Percentiles rank a stretch among this genome's conserved stretches.
These are phyloP conservation scores for Saccharomycopsis phalli DNA, from an alignment of 1,139 yeast species.

Conservation along the genomic window DNA sequence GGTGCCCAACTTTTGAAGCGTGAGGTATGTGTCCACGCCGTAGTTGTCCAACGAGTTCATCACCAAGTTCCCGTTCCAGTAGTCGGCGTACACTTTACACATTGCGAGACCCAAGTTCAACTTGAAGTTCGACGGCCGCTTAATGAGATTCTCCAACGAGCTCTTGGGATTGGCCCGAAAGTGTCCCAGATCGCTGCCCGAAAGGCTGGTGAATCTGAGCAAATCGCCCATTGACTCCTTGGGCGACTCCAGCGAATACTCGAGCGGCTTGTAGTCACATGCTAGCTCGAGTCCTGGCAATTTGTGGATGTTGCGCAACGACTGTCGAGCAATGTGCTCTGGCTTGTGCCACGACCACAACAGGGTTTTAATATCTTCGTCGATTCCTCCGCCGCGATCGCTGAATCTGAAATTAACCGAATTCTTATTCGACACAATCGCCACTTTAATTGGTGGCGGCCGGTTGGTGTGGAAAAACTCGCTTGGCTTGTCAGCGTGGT, in stretches of 20 bases:
- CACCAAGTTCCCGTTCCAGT: slow-evolving; percentile 87
- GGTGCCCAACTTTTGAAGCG: slow-evolving; percentile 51
- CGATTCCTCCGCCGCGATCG: slow-evolving; percentile 85
- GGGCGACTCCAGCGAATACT: slow-evolving; percentile 10
- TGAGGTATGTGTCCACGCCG: slow-evolving; percentile 81
- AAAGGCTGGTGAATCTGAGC: slow-evolving; percentile 20
- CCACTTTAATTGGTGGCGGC: slow-evolving; percentile 64
- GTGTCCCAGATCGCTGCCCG: slow-evolving; percentile 22
- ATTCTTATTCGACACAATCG: slow-evolving; percentile 57
- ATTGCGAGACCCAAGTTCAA: slow-evolving; percentile 86
- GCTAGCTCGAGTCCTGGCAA: slow-evolving; percentile 46
- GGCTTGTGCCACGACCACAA: slow-evolving; percentile 82
- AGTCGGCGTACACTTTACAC: slow-evolving; percentile 87
- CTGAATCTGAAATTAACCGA: slow-evolving; percentile 63
- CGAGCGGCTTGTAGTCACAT: slow-evolving; percentile 24
- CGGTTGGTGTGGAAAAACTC: slow-evolving; percentile 26
- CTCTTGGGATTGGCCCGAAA: slow-evolving; percentile 21
- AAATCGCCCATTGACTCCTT: slow-evolving; percentile 11
- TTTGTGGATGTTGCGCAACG: slow-evolving; percentile 55
- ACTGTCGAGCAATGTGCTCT: slow-evolving; percentile 46
- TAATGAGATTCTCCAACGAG: slow-evolving; percentile 45
- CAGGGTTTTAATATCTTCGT: slow-evolving; percentile 40
- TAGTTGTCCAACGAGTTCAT: slow-evolving; percentile 82
- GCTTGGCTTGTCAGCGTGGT: slow-evolving; percentile 26
- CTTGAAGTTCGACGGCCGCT: slow-evolving; percentile 64